Conservation (phyloP, 352 stramenopile species). For the Phytophthora tubulina region DNA sequence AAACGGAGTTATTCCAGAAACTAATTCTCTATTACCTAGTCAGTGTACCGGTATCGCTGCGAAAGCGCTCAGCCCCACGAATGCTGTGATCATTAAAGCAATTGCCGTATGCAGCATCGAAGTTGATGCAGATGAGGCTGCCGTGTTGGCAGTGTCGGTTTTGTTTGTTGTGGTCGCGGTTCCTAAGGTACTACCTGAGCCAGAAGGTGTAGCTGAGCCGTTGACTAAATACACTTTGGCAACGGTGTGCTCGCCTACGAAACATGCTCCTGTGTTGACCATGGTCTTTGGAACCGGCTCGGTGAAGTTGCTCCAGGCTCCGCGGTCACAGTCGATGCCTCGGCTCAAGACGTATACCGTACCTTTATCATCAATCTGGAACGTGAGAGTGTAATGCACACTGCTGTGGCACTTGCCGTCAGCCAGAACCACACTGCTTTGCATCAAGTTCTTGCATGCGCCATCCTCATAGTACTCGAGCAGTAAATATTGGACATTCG, state of each 20-base stretch:
- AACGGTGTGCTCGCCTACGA: constrained; percentile 7
- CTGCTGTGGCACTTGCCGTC: constrained; percentile 6
- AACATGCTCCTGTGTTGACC: constrained; percentile 4
- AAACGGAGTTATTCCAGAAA: too few species aligned
- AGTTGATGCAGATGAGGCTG: not conserved
- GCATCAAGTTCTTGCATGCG: not conserved
- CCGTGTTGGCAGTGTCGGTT: not conserved
- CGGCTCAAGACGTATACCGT: constrained; percentile 1
- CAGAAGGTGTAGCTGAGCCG: not conserved
- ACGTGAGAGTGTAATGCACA: constrained; percentile 2
- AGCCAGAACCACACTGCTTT: not conserved
- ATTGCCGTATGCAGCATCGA: not conserved
- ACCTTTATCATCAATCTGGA: not conserved
- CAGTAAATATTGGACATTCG: not conserved
- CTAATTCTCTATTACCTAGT: too few species aligned
- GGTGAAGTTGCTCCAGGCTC: constrained; percentile 10
- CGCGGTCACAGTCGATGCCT: constrained; percentile 5
- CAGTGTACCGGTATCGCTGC: too few species aligned
- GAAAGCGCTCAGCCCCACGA: too few species aligned
- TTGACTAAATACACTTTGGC: constrained; percentile 12
- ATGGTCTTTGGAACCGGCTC: constrained; percentile 2
- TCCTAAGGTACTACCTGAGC: not conserved
- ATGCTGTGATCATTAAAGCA: too few species aligned
- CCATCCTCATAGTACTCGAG: constrained; percentile 7
- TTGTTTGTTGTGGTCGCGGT: not conserved